Base-by-base conservation (phyloP, 257 asterid genomes). In the Jacaranda mimosifolia region DNA sequence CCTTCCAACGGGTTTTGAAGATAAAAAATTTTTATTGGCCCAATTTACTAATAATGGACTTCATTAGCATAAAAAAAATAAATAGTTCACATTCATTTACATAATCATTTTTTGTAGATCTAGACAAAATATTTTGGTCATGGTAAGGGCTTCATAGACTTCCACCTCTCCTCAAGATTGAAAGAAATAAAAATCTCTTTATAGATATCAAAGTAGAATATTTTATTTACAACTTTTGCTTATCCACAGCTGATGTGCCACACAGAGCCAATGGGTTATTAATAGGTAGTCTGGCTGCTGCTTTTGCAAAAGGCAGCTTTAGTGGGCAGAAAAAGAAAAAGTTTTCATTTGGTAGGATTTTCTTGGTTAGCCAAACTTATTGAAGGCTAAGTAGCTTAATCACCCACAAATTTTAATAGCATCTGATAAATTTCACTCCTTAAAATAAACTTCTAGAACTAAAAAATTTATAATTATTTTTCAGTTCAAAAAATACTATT, bases 241-340 rank as follows among this genome's bases (percentile, higher is more conserved):
- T 13, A 62, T 62, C 68, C 68, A 62, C 11, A 32, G 39, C 21
- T 59, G 13, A 13, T 40, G 42, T 59, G 65, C 65, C 65, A 60
- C 32, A 43, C n/a, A 17, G 1, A 35, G 45, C 9, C 9, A 9
- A 42, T 42, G 46, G 0, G 6, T 15, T 14, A 26, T 9, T 7
- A 26, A 21, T 60, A 11, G 35, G 15, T 14, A 15, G 5, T 12
- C 35, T 63, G 46, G 11, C 26, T 18, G 11, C 26, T 18, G 42
- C 65, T 59, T 59, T 43, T n/a, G 39, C 72, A 66, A 66, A 66
- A 17, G 15, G 72, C 56, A 42, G 17, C 56, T 42, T 66, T 66
- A 43, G 71, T 65, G 71, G 71, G 71, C 5, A 32, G 10, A 4
- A 43, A n/a, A 40, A 42, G 11, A 40, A 43, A 36, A 65, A n/a